A percentile compares a stretch with the other conserved stretches of the same genome.
Evolutionary conservation across 495 filamentous ascomycete species (phyloP).

Genomic region (Aspergillus cavernicola): DNA sequence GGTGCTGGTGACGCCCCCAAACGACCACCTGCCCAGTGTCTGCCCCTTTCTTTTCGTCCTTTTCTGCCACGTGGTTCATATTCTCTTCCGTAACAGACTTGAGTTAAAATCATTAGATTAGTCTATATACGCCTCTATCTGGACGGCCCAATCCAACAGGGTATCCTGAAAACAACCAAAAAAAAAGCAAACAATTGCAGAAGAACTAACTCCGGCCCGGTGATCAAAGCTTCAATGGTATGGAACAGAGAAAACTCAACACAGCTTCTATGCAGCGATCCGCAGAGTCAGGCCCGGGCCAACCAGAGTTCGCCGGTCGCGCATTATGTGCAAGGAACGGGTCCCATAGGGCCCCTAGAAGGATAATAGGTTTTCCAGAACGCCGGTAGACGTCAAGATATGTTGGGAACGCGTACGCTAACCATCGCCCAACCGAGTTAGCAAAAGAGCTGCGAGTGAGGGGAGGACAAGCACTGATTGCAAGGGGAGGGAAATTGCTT

Average conservation of each 20-base stretch:
- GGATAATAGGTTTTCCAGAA: constrained; percentile 5
- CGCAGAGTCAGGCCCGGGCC: not conserved
- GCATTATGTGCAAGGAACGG: not conserved
- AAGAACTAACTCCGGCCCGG: constrained; percentile 8
- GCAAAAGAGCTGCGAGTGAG: no score
- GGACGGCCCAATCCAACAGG: constrained; percentile 10
- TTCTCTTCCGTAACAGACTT: no score
- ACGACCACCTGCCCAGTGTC: no score
- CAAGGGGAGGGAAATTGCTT: no score
- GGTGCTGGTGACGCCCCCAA: no score
- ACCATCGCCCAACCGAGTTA: no score
- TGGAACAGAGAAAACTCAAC: not conserved
- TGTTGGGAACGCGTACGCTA: not conserved
- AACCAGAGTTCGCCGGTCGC: constrained; percentile 1
- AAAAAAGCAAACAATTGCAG: constrained; percentile 2
- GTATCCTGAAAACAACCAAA: constrained; percentile 3
- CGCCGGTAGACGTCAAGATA: not conserved
- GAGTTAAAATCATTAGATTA: constrained; percentile 10
- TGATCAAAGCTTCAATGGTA: not conserved
- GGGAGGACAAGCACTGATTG: no score
- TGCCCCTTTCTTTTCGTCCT: no score
- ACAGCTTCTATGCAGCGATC: constrained; percentile 6
- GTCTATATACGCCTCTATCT: constrained; percentile 17
- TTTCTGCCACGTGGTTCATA: no score
- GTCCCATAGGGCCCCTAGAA: not conserved